Evolutionary conservation across 1,284 basidiomycete species (phyloP).

Genomic region (Fomitopsis palustris): DNA sequence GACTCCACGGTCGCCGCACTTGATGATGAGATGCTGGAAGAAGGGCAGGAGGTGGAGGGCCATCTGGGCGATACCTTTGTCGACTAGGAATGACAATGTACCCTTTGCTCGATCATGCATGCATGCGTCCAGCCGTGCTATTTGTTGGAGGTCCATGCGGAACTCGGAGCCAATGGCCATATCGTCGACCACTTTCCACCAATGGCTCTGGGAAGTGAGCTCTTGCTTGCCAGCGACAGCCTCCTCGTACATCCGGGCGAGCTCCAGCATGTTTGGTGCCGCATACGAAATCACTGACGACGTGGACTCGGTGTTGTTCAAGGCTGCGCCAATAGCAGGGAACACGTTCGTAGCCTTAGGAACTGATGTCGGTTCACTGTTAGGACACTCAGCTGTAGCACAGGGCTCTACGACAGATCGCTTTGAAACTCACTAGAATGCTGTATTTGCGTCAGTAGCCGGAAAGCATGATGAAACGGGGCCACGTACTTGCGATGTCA

Average conservation of each 20-base stretch:
- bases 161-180: conserved; percentile 63
- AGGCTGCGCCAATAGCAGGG: conserved; percentile 48
- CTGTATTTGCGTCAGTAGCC: conserved; percentile 30
- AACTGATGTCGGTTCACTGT: conserved; percentile 84
- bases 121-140: conserved; percentile 44
- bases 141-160: conserved; percentile 58
- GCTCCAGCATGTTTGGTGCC: conserved; percentile 80
- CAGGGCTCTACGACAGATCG: neutral
- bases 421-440: conserved; percentile 50
- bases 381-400: conserved; percentile 2
- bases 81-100: conserved; percentile 61
- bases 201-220: conserved; percentile 48
- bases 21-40: conserved; percentile 79
- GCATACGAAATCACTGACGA: conserved; percentile 59
- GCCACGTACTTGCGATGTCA: conserved; percentile 49
- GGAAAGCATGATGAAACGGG: neutral
- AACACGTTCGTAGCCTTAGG: conserved; percentile 74
- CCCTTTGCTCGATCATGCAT: conserved; percentile 37
- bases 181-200: conserved; percentile 65
- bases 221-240: conserved; percentile 42
- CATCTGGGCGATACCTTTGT: conserved; percentile 73
- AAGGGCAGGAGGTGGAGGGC: conserved; percentile 78
- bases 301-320: conserved; percentile 21
- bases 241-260: conserved; percentile 60
- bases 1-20: conserved; percentile 72